phyloP scores from a whole-genome alignment of 2,329 filamentous ascomycete species.

The Ophiosphaerella herpotricha region DNA sequence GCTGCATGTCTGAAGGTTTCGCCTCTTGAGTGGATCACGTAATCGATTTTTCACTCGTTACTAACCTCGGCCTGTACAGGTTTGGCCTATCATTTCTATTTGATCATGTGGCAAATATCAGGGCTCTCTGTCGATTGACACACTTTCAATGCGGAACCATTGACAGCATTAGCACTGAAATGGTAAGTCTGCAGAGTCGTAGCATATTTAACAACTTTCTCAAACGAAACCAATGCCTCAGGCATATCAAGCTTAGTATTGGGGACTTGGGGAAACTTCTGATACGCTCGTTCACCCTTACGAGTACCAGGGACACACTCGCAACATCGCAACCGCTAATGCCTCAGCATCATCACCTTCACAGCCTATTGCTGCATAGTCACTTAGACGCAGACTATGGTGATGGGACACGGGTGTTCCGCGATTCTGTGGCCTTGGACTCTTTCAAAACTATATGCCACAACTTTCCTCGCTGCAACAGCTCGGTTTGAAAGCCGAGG shows the following conservation, averaged over 20 bases:
- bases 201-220: background rate
- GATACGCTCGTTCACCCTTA: no score
- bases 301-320: background rate
- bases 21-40: background rate
- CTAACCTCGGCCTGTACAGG: background rate
- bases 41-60: slow-evolving; percentile 5
- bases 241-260: background rate
- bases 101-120: background rate
- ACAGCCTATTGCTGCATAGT: background rate
- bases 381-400: background rate
- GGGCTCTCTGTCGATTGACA: background rate
- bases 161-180: background rate
- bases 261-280: background rate
- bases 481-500: background rate
- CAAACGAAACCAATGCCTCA: background rate
- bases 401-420: no score
- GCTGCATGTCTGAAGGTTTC: slow-evolving; percentile 3
- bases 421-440: background rate
- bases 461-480: slow-evolving; percentile 2
- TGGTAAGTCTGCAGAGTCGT: no score
- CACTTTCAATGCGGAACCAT: background rate
- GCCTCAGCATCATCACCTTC: background rate
- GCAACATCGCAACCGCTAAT: background rate
- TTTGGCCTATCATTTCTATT: background rate
- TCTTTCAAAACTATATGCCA: background rate